Percentiles rank a stretch among this genome's conserved stretches.
These are phyloP conservation scores for Hortaea werneckii DNA, from an alignment of 2,329 filamentous ascomycete species.

Conservation along the genomic window DNA sequence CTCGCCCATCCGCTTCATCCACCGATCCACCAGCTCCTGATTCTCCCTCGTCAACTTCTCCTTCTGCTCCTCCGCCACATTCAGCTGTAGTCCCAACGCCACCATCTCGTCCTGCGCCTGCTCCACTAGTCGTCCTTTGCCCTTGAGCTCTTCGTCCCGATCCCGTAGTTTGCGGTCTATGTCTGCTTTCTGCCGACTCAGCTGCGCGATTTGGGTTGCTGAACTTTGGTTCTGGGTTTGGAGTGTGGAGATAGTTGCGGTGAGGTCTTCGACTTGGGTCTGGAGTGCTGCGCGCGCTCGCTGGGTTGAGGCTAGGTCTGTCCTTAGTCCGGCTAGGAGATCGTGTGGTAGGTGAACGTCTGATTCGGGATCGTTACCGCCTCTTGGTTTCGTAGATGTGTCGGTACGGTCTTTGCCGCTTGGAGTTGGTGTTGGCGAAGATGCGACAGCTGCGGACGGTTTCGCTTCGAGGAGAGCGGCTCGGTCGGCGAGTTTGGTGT, in stretches of 20 bases:
- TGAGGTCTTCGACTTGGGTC: slow-evolving; percentile 50
- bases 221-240: slow-evolving; percentile 52
- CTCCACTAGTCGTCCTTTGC: slow-evolving; percentile 74
- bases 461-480: slow-evolving; percentile 12
- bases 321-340: slow-evolving; percentile 44
- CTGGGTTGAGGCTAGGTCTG: slow-evolving; percentile 67
- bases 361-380: not conserved
- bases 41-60: slow-evolving; percentile 72
- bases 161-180: slow-evolving; percentile 63
- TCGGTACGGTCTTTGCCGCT: not conserved
- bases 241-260: slow-evolving; percentile 55
- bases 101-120: slow-evolving; percentile 90
- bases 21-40: slow-evolving; percentile 76
- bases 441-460: slow-evolving; percentile 11
- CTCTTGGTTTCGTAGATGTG: slow-evolving; percentile 4
- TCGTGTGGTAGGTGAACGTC: slow-evolving; percentile 29
- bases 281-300: slow-evolving; percentile 62
- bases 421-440: not conserved
- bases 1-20: slow-evolving; percentile 78
- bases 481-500: slow-evolving; percentile 39
- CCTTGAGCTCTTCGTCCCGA: slow-evolving; percentile 72
- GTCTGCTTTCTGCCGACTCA: slow-evolving; percentile 52
- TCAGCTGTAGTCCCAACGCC: slow-evolving; percentile 74
- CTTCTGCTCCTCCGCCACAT: slow-evolving; percentile 68
- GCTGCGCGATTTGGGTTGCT: slow-evolving; percentile 47